Evolutionary conservation across 2,329 filamentous ascomycete genomes (phyloP).

Genomic region (Colletotrichum sp.): DNA sequence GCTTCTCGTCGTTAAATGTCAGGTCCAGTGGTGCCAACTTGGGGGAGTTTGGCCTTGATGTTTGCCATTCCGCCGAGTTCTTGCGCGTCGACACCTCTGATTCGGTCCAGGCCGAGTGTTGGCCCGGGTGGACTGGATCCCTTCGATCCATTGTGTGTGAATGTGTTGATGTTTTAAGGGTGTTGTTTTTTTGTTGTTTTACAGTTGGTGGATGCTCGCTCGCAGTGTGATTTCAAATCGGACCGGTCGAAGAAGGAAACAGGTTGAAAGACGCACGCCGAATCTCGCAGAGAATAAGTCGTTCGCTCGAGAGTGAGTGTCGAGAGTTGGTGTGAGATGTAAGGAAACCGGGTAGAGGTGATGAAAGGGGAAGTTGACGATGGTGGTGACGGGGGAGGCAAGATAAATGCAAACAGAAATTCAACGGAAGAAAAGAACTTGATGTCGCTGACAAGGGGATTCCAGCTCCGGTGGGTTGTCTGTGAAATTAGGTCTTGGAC

Average conservation of each 20-base stretch:
- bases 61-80: conserved; percentile 19
- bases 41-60: conserved; percentile 16
- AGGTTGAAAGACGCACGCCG: not conserved
- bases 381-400: not conserved
- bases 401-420: conserved; percentile 4
- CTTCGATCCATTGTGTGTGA: conserved; percentile 11
- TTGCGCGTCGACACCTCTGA: conserved; percentile 19
- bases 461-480: conserved; percentile 13
- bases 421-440: not conserved
- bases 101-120: conserved; percentile 17
- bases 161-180: not conserved
- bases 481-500: conserved; percentile 10
- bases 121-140: conserved; percentile 2
- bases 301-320: conserved; percentile 5
- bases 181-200: not conserved
- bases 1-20: conserved; percentile 4
- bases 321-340: not conserved
- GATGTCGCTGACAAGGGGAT: conserved; percentile 16
- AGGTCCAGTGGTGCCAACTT: conserved; percentile 15
- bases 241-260: not conserved
- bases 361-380: not conserved
- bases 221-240: not conserved
- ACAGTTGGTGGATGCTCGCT: not conserved
- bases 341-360: not conserved
- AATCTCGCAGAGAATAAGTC: conserved; percentile 19